Evolutionary conservation across 2,329 filamentous ascomycete species (phyloP).

Genomic region (Verticillium longisporum): DNA sequence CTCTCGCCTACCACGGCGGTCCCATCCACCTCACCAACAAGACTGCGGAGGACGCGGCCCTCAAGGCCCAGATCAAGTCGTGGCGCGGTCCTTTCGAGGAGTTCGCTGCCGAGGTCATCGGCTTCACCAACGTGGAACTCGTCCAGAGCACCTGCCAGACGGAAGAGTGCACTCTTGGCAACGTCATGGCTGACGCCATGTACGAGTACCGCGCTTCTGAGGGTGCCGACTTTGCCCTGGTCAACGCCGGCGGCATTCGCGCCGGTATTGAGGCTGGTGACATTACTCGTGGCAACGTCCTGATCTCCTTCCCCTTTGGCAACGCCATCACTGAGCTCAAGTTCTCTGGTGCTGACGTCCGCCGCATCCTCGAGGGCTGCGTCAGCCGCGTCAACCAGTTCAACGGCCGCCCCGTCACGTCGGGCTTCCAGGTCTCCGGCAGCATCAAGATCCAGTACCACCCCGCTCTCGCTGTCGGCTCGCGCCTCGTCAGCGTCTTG

Average conservation of each 20-base stretch:
- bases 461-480: conserved; percentile 39
- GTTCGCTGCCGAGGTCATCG: conserved; percentile 51
- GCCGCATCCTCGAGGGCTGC: conserved; percentile 52
- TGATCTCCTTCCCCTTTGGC: conserved; percentile 60
- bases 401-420: conserved; percentile 45
- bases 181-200: conserved; percentile 54
- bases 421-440: conserved; percentile 54
- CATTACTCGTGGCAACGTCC: conserved; percentile 56
- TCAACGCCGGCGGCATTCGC: conserved; percentile 59
- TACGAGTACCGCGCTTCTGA: conserved; percentile 46
- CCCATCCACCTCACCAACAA: conserved; percentile 59
- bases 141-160: conserved; percentile 53
- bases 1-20: conserved; percentile 55
- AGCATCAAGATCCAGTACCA: conserved; percentile 53
- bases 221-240: conserved; percentile 47
- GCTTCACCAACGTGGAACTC: conserved; percentile 44
- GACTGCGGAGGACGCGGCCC: conserved; percentile 46
- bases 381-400: conserved; percentile 47
- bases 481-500: conserved; percentile 43
- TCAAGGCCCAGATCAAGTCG: conserved; percentile 50
- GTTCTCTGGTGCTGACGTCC: conserved; percentile 45
- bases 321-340: conserved; percentile 55
- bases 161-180: conserved; percentile 51
- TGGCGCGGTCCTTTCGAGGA: conserved; percentile 57
- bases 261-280: conserved; percentile 54